These are phyloP conservation scores for Saccharomyces hybrid DNA, from an alignment of 1,139 yeast genomes.

Conservation along the genomic window DNA sequence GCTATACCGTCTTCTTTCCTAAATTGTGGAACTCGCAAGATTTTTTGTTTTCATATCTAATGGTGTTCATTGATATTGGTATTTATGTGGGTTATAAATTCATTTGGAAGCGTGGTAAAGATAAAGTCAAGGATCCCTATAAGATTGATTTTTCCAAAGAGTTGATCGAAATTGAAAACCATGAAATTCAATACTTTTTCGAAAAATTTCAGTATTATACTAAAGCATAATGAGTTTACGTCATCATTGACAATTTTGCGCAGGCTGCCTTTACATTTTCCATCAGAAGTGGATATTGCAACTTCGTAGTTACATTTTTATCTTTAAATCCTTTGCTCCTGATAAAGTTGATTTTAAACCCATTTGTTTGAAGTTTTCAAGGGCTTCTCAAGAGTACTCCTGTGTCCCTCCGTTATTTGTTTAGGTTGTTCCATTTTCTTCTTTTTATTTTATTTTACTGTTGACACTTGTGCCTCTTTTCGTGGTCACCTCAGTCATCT, in stretches of 20 bases:
- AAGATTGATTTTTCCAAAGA: slow-evolving; percentile 53
- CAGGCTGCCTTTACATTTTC: not conserved
- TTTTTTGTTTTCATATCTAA: slow-evolving; percentile 59
- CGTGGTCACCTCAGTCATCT: not conserved
- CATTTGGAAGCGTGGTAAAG: slow-evolving; percentile 36
- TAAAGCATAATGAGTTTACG: slow-evolving; percentile 4
- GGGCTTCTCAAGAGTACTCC: not conserved
- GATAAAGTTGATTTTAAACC: not conserved
- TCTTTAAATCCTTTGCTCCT: not conserved
- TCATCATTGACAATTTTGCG: not conserved
- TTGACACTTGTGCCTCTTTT: not conserved
- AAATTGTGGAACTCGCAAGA: slow-evolving; percentile 55
- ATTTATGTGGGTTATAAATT: slow-evolving; percentile 53
- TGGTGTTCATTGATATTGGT: slow-evolving; percentile 56
- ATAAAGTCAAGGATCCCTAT: slow-evolving; percentile 42
- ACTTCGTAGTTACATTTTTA: not conserved
- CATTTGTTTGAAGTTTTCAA: not conserved
- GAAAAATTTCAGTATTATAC: slow-evolving; percentile 17
- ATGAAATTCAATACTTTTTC: slow-evolving; percentile 35
- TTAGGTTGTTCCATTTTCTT: too few species aligned
- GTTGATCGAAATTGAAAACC: slow-evolving; percentile 49
- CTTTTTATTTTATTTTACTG: too few species aligned
- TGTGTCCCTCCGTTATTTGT: not conserved
- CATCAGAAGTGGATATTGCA: not conserved
- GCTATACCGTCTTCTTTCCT: slow-evolving; percentile 59